Base-by-base conservation (phyloP, 2,329 filamentous ascomycete genomes). In the Exophiala alcalophila region DNA sequence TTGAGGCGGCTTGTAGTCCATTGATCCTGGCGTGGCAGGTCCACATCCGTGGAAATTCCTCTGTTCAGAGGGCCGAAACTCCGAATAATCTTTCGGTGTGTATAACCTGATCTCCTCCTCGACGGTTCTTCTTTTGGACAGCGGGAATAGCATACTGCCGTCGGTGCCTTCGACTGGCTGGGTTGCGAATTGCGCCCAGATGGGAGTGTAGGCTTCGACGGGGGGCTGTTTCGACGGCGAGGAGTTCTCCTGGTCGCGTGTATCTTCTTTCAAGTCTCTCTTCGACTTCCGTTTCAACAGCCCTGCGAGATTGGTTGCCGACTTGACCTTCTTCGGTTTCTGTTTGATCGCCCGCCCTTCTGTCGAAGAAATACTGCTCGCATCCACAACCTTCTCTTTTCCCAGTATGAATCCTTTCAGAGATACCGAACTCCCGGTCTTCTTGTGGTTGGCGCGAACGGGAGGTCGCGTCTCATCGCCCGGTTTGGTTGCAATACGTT, bases 221-320 rank as follows among this genome's bases (percentile, higher is more conserved):
- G 26, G 41, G 21, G 46, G 29, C 14, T 30, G 20, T 34, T 45
- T 41, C 3, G 25, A 14, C 15, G 50, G 50, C 14, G 35, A 38
- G 15, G 26, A 26, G 61, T 95, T 95, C 65, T 95, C 89, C 65
- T 94, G 94, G 62, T 91, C 83, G 57, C 78, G 83, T 19, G 64
- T 65, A 27, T 47, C 79, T 76, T 78, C 76, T 49, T 78, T 76
- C 16, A 84, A 65, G 52, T 79, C 83, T 58, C 82, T 86, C 39
- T 81, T 74, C 7, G 86, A 88, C 61, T 84, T 88, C 43, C 84
- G 82, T 43, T 80, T 81, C 37, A 95, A 76, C 40, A 96, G 76
- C 4, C 76, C 80, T 1, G 80, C 80, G n/a, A 97, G 73, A 61
- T 89, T 94, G 21, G 85, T 85, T 3, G 85, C 77, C 0, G 90